Evolutionary conservation across 495 filamentous ascomycete genomes (phyloP).

Genomic region (Oidiodendron maius): DNA sequence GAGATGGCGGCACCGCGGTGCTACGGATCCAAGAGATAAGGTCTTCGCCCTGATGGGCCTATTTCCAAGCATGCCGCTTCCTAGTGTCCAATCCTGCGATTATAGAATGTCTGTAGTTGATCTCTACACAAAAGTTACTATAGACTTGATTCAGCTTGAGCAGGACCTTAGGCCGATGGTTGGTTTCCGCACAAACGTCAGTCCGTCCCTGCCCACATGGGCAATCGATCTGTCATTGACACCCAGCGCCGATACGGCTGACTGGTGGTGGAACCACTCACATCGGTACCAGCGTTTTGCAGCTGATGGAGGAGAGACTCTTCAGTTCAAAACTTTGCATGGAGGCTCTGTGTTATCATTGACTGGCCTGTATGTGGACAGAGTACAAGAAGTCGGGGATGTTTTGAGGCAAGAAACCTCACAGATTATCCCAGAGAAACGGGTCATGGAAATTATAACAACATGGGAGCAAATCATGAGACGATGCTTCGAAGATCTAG

Average conservation of each 20-base stretch:
- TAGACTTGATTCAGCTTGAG: neutral
- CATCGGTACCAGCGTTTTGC: neutral
- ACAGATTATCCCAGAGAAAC: no score
- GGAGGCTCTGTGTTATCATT: neutral
- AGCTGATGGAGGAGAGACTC: neutral
- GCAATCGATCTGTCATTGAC: neutral
- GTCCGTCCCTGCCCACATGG: neutral
- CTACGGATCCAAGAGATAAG: conserved; percentile 8
- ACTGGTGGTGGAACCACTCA: neutral
- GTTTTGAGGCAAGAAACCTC: neutral
- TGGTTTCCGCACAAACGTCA: neutral
- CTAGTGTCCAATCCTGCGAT: neutral
- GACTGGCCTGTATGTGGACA: neutral
- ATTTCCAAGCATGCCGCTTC: neutral
- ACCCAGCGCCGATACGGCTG: neutral
- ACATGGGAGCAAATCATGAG: no score
- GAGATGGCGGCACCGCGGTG: neutral
- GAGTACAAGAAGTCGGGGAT: neutral
- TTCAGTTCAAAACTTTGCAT: neutral
- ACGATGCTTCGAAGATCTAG: no score
- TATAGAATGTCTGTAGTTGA: neutral
- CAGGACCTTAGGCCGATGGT: neutral
- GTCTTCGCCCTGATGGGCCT: conserved; percentile 12
- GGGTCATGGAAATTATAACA: no score
- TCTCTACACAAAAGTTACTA: neutral